Conservation (phyloP, 257 asterid species). For the Coffea canephora region DNA sequence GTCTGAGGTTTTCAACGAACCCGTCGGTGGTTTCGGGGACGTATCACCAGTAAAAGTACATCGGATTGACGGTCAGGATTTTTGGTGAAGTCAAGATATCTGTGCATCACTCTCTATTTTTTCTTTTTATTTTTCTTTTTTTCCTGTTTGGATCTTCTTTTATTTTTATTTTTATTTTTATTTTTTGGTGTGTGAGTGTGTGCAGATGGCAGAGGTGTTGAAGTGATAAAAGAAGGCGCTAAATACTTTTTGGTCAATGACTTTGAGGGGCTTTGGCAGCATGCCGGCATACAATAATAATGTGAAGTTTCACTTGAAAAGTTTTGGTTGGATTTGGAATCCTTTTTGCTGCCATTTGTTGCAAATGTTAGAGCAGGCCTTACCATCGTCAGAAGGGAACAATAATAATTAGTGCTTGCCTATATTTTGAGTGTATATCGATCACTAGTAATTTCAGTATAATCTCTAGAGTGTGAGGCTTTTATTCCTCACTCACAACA, state of each 20-base stretch:
- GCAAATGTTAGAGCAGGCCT: neutral
- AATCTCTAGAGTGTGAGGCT: no score
- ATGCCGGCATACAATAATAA: neutral
- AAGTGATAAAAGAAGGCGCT: neutral
- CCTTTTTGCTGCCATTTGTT: neutral
- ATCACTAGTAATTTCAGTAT: no score
- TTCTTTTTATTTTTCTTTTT: no score
- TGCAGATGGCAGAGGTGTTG: neutral
- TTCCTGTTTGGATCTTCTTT: no score
- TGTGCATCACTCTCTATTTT: neutral
- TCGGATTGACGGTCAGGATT: constrained; percentile 5
- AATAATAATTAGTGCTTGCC: neutral
- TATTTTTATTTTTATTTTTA: no score
- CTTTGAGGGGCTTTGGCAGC: neutral
- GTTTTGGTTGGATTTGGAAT: neutral
- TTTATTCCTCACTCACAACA: no score
- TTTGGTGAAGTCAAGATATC: neutral
- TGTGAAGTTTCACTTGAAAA: neutral
- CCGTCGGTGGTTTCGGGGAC: constrained; percentile 6
- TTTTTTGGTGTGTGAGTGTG: neutral
- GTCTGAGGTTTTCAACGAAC: constrained; percentile 1
- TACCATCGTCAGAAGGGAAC: neutral
- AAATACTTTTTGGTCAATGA: neutral
- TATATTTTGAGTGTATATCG: no score
- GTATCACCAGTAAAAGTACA: neutral